These are phyloP conservation scores for Sugiyamaella sp. DNA, from an alignment of 1,139 yeast genomes.

Conservation along the genomic window DNA sequence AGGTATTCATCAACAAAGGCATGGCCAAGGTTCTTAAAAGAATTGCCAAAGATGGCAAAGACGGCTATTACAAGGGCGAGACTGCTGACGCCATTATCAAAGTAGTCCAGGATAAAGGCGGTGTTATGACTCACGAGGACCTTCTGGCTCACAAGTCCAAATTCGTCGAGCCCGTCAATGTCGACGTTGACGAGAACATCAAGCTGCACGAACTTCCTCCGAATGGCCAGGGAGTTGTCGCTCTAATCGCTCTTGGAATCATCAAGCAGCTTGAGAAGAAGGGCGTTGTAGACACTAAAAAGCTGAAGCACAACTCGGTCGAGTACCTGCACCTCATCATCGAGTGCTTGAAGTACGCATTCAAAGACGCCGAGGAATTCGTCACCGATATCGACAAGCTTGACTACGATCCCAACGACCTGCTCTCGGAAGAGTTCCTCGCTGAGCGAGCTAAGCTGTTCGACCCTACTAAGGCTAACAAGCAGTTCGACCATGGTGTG, in stretches of 20 bases:
- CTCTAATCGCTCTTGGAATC: slow-evolving; percentile 67
- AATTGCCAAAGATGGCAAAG: slow-evolving; percentile 60
- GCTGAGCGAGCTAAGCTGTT: slow-evolving; percentile 54
- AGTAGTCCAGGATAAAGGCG: slow-evolving; percentile 56
- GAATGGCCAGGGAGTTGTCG: slow-evolving; percentile 79
- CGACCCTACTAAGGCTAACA: slow-evolving; percentile 46
- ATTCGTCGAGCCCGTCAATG: slow-evolving; percentile 61
- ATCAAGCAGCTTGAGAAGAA: slow-evolving; percentile 54
- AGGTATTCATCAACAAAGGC: slow-evolving; percentile 55
- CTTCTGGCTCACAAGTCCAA: slow-evolving; percentile 59
- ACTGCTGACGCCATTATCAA: slow-evolving; percentile 67
- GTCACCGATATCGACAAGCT: slow-evolving; percentile 55
- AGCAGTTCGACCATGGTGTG: slow-evolving; percentile 54
- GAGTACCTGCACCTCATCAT: slow-evolving; percentile 70
- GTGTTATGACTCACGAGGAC: slow-evolving; percentile 60
- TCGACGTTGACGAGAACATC: slow-evolving; percentile 46
- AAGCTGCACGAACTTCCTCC: slow-evolving; percentile 78
- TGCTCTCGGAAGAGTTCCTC: slow-evolving; percentile 50
- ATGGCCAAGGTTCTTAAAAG: slow-evolving; percentile 58
- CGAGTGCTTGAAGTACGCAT: slow-evolving; percentile 72
- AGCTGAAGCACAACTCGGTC: slow-evolving; percentile 64
- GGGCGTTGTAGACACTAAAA: slow-evolving; percentile 50
- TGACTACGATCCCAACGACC: slow-evolving; percentile 46
- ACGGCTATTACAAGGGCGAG: slow-evolving; percentile 69
- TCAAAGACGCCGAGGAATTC: slow-evolving; percentile 75